Percentiles rank a stretch among this genome's conserved stretches.
Conservation (phyloP, 768 basidiomycete species). For the Rhizopogon vesiculosus region DNA sequence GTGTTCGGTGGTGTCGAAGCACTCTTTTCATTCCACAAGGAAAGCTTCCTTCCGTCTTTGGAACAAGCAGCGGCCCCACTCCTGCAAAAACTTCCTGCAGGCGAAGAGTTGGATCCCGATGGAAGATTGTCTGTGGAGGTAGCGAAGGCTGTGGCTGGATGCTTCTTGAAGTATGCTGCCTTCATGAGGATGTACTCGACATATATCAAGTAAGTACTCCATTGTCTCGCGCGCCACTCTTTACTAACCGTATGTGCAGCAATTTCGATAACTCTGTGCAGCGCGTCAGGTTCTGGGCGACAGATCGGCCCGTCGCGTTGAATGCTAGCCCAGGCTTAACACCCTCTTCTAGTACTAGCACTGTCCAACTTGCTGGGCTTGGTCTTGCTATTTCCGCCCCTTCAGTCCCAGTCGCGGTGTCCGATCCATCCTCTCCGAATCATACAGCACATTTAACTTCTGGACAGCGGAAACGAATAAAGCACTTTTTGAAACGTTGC, state of each 20-base stretch:
- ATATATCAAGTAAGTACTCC: constrained; percentile 82
- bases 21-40: constrained; percentile 87
- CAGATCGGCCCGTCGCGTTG: constrained; percentile 42
- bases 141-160: constrained; percentile 78
- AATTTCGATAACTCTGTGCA: constrained; percentile 93
- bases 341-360: constrained; percentile 57
- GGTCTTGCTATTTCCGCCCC: constrained; percentile 52
- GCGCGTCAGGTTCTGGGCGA: constrained; percentile 83
- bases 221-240: constrained; percentile 4
- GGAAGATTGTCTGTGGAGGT: constrained; percentile 71
- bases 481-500: constrained; percentile 84
- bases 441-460: constrained; percentile 60
- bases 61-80: constrained; percentile 73
- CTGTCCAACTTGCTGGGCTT: constrained; percentile 59
- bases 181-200: constrained; percentile 99
- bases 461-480: constrained; percentile 85
- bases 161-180: constrained; percentile 90
- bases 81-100: constrained; percentile 41
- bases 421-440: constrained; percentile 32
- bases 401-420: constrained; percentile 39
- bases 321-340: constrained; percentile 38
- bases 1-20: constrained; percentile 91
- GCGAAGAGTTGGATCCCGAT: constrained; percentile 56
- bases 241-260: constrained; percentile 35
- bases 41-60: constrained; percentile 88